Percentiles rank a stretch among this genome's conserved stretches.
Evolutionary conservation across 2,329 filamentous ascomycete species (phyloP).

Genomic region (Nigrograna mackinnonii): DNA sequence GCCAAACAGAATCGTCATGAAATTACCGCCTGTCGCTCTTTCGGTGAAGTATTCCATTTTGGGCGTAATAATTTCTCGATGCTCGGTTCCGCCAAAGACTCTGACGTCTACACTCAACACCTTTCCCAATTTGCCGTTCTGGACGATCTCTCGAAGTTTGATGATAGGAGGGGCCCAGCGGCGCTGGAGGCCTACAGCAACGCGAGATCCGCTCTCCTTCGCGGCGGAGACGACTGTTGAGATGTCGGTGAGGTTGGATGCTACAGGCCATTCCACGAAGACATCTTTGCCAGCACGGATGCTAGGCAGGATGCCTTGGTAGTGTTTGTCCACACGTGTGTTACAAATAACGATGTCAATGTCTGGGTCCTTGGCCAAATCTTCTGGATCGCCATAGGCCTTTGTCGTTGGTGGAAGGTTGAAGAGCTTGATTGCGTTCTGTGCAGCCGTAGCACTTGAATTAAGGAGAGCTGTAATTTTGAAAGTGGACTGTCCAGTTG

Average conservation of each 20-base stretch:
- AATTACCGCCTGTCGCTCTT: slow-evolving; percentile 45
- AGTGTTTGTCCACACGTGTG: slow-evolving; percentile 45
- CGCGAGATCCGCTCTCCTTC: slow-evolving; percentile 42
- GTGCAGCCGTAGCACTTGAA: slow-evolving; percentile 44
- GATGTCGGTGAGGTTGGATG: slow-evolving; percentile 39
- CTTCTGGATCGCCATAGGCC: slow-evolving; percentile 47
- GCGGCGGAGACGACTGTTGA: slow-evolving; percentile 46
- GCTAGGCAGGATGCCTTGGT: slow-evolving; percentile 40
- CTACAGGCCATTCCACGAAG: slow-evolving; percentile 55
- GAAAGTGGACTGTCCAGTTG: slow-evolving; percentile 35
- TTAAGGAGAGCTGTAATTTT: slow-evolving; percentile 53
- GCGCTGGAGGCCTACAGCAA: slow-evolving; percentile 53
- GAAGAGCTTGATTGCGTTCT: slow-evolving; percentile 45
- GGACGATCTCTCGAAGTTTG: slow-evolving; percentile 48
- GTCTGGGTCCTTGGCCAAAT: slow-evolving; percentile 45
- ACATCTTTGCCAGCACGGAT: slow-evolving; percentile 49
- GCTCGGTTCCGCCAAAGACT: slow-evolving; percentile 17
- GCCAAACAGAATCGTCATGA: slow-evolving; percentile 37
- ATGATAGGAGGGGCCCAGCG: slow-evolving; percentile 41
- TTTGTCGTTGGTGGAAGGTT: slow-evolving; percentile 42
- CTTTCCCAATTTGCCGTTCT: slow-evolving; percentile 44
- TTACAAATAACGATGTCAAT: slow-evolving; percentile 49
- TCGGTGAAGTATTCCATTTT: slow-evolving; percentile 55
- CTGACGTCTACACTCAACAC: slow-evolving; percentile 39
- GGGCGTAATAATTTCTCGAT: slow-evolving; percentile 16